Evolutionary conservation across 495 filamentous ascomycete genomes (phyloP).

Genomic region (Daldinia caldariorum): DNA sequence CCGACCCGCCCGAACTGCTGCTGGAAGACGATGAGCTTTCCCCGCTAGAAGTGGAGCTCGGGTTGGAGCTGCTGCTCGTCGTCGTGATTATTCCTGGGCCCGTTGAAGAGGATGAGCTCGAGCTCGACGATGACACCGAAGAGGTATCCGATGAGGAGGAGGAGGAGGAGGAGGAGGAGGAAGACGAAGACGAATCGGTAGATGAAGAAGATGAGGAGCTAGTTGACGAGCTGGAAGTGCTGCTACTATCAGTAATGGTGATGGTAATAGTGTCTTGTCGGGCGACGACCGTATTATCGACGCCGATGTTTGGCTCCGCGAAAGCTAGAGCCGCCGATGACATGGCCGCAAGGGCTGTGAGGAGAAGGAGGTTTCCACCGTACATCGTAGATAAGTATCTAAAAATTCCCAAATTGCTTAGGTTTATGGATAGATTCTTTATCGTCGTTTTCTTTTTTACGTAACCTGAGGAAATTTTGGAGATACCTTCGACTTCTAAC

Average conservation of each 20-base stretch:
- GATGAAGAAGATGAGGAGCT: background rate
- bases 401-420: no score
- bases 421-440: no score
- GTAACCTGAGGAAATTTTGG: background rate
- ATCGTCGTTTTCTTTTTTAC: no score
- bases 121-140: background rate
- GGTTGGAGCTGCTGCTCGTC: slow-evolving; percentile 1
- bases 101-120: background rate
- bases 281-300: slow-evolving; percentile 46
- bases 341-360: slow-evolving; percentile 5
- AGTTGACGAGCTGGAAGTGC: background rate
- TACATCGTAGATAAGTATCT: no score
- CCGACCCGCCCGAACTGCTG: background rate
- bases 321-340: slow-evolving; percentile 6
- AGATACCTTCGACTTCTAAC: background rate
- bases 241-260: background rate
- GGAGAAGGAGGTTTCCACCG: slow-evolving; percentile 3
- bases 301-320: background rate
- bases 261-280: background rate
- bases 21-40: background rate
- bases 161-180: background rate
- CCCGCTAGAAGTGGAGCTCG: background rate
- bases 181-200: background rate
- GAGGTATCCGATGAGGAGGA: background rate
- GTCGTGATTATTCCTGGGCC: background rate